Conservation (phyloP, 2,329 filamentous ascomycete species). For the Clonostachys byssicola region DNA sequence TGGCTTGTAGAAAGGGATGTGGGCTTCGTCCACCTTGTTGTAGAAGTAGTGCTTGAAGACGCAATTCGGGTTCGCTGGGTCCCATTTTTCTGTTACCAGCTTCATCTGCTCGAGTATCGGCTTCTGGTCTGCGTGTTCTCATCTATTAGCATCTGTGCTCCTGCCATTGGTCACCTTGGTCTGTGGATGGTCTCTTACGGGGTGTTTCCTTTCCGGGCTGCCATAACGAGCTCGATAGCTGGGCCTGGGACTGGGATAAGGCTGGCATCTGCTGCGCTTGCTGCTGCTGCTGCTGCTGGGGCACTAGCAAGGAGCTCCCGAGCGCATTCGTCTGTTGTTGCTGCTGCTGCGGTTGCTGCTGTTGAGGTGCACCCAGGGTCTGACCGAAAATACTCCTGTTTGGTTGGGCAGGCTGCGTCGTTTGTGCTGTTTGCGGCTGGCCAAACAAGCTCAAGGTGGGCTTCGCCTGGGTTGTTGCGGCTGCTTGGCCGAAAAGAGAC, state of each 20-base stretch:
- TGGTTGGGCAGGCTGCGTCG: constrained; percentile 17
- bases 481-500: constrained; percentile 28
- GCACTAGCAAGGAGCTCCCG: constrained; percentile 21
- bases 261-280: constrained; percentile 35
- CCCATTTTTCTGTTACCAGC: constrained; percentile 70
- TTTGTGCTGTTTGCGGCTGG: constrained; percentile 27
- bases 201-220: constrained; percentile 45
- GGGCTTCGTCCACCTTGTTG: constrained; percentile 73
- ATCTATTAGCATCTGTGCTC: background rate
- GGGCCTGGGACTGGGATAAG: constrained; percentile 38
- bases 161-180: background rate
- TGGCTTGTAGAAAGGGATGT: constrained; percentile 73
- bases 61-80: constrained; percentile 62
- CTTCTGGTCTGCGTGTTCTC: constrained; percentile 49
- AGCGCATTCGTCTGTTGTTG: constrained; percentile 29
- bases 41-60: constrained; percentile 84
- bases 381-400: constrained; percentile 20
- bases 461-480: constrained; percentile 18
- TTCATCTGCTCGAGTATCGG: constrained; percentile 71
- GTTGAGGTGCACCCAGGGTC: constrained; percentile 18
- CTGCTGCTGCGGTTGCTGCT: constrained; percentile 26
- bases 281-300: constrained; percentile 26
- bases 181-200: constrained; percentile 26
- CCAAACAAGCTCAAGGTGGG: constrained; percentile 25
- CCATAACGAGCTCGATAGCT: constrained; percentile 47